phyloP scores from a whole-genome alignment of 2,329 filamentous ascomycete genomes.

The Aspergillus ustus region DNA sequence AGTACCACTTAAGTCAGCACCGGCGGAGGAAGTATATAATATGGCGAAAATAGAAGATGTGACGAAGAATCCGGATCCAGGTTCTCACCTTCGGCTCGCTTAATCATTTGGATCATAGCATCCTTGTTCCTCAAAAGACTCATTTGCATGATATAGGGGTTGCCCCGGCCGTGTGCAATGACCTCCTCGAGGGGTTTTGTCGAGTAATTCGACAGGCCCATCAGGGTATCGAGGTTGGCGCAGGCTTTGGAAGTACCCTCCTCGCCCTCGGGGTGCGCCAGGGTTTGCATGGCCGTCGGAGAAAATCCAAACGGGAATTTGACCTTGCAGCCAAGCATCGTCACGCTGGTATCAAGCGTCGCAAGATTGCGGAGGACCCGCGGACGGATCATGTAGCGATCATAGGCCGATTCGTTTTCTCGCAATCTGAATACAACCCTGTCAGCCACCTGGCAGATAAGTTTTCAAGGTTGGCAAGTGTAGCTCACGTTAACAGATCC shows the following conservation, averaged over 20 bases:
- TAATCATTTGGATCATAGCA: not conserved
- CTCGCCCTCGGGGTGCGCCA: constrained; percentile 7
- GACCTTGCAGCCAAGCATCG: constrained; percentile 47
- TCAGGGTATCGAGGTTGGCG: not conserved
- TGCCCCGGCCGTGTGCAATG: not conserved
- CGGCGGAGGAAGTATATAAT: not conserved
- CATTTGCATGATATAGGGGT: constrained; percentile 11
- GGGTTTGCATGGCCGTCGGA: constrained; percentile 45
- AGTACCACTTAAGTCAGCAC: not conserved
- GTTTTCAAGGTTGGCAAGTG: too few species aligned
- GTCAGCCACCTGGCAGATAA: not conserved
- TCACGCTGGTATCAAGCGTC: constrained; percentile 47
- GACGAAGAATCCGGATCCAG: too few species aligned
- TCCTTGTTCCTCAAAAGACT: constrained; percentile 5
- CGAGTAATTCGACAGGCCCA: constrained; percentile 7
- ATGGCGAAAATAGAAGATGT: too few species aligned
- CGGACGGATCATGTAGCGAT: constrained; percentile 52
- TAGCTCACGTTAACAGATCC: constrained; percentile 50
- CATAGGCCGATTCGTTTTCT: constrained; percentile 58
- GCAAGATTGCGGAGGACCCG: constrained; percentile 46
- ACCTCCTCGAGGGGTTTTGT: not conserved
- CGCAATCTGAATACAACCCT: constrained; percentile 32
- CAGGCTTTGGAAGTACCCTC: not conserved
- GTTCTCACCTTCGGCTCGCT: not conserved
- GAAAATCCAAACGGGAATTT: constrained; percentile 57